Conservation (phyloP, 2,329 filamentous ascomycete species). For the Sporothrix brunneoviolacea region DNA sequence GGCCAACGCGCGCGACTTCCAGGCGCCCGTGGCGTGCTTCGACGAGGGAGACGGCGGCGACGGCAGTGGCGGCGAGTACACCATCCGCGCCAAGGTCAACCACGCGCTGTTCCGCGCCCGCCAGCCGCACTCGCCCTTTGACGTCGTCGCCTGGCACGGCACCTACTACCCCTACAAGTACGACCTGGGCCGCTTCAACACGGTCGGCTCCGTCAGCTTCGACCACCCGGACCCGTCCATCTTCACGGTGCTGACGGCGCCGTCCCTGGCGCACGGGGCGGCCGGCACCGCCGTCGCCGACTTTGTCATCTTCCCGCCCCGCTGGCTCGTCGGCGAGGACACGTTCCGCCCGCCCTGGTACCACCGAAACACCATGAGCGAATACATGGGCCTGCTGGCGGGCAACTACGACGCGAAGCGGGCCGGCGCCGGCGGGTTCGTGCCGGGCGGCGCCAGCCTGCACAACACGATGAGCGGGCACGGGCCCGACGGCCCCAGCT, state of each 20-base stretch:
- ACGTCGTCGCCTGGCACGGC: conserved; percentile 75
- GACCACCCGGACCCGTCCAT: conserved; percentile 76
- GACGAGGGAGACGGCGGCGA: conserved; percentile 51
- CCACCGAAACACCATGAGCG: conserved; percentile 61
- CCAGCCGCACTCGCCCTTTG: conserved; percentile 65
- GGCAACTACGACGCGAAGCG: conserved; percentile 57
- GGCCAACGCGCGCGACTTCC: conserved; percentile 71
- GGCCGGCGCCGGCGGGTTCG: conserved; percentile 50
- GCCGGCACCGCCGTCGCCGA: conserved; percentile 61
- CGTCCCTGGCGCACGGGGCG: conserved; percentile 42
- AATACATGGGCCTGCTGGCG: conserved; percentile 56
- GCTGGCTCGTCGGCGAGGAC: conserved; percentile 62
- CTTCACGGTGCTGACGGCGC: conserved; percentile 64
- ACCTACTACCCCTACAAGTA: conserved; percentile 79
- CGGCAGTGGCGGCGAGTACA: conserved; percentile 34
- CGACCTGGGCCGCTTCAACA: conserved; percentile 70
- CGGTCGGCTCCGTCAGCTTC: conserved; percentile 64
- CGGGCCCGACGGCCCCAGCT: conserved; percentile 52
- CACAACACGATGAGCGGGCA: conserved; percentile 68
- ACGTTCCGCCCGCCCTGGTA: conserved; percentile 69
- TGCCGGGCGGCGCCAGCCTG: conserved; percentile 52
- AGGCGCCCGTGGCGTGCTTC: conserved; percentile 63
- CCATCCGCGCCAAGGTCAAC: conserved; percentile 58
- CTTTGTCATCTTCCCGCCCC: conserved; percentile 66
- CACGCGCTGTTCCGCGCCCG: conserved; percentile 58